These are phyloP conservation scores for Solanum chiquidenum DNA, from an alignment of 257 asterid genomes.

Conservation along the genomic window DNA sequence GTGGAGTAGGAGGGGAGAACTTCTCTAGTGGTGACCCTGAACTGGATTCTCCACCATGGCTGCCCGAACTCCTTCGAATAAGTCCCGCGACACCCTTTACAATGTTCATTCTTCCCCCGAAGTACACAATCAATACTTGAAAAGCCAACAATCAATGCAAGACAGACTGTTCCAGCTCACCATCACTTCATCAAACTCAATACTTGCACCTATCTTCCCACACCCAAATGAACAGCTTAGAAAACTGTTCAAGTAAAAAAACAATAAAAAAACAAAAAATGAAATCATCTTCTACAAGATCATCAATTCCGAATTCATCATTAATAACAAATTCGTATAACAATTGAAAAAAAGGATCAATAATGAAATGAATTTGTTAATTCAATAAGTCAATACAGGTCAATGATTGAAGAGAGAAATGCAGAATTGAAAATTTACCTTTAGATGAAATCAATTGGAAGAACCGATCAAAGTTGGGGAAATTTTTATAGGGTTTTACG, in stretches of 20 bases:
- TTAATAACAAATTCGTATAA: background rate
- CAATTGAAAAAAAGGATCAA: background rate
- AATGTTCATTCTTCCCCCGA: conserved; percentile 61
- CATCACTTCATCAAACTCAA: conserved; percentile 20
- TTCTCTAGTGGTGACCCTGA: conserved; percentile 42
- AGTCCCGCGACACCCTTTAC: conserved; percentile 97
- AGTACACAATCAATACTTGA: conserved; percentile 23
- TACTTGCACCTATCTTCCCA: background rate
- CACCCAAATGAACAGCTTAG: background rate
- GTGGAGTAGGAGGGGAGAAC: conserved; percentile 52
- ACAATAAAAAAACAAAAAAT: background rate
- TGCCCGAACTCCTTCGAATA: conserved; percentile 67
- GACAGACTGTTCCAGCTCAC: conserved; percentile 16
- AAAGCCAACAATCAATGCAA: conserved; percentile 17
- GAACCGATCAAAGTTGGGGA: background rate
- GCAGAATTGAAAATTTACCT: background rate
- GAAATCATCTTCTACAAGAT: background rate
- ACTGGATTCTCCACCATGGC: conserved; percentile 48
- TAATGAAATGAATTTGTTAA: background rate
- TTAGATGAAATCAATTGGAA: background rate
- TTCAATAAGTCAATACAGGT: background rate
- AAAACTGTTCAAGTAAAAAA: background rate
- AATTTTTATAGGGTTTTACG: background rate
- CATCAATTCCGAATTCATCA: background rate
- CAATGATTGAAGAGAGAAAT: background rate